Conservation (phyloP, 1,284 basidiomycete species). For the Sporisorium scitamineum region DNA sequence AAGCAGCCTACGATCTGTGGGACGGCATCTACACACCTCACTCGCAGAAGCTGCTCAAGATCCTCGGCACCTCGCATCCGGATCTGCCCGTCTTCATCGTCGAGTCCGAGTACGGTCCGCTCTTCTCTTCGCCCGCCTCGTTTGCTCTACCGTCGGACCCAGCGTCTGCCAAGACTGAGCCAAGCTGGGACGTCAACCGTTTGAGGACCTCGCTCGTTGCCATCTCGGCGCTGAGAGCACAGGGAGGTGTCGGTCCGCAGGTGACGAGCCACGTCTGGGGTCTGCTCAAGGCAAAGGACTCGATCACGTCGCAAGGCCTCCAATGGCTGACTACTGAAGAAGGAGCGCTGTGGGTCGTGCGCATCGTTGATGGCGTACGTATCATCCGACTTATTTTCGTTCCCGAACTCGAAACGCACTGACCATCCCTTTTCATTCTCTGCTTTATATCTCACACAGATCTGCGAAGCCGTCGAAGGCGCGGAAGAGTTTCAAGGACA, state of each 20-base stretch:
- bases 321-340: constrained; percentile 87
- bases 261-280: constrained; percentile 92
- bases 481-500: constrained; percentile 51
- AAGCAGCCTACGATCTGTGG: constrained; percentile 73
- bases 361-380: constrained; percentile 77
- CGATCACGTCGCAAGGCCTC: constrained; percentile 73
- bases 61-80: constrained; percentile 81
- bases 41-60: constrained; percentile 86
- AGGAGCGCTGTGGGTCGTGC: constrained; percentile 90
- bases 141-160: constrained; percentile 64
- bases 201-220: constrained; percentile 88
- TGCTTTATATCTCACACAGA: constrained; percentile 9
- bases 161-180: constrained; percentile 59
- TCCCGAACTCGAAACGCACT: neutral
- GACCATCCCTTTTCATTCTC: neutral
- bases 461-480: constrained; percentile 59
- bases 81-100: constrained; percentile 84
- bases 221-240: constrained; percentile 86
- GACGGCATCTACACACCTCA: constrained; percentile 91
- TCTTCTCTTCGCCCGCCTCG: constrained; percentile 80
- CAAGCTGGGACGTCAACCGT: constrained; percentile 78
- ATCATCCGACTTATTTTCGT: neutral
- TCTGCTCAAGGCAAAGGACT: constrained; percentile 79
- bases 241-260: constrained; percentile 89
- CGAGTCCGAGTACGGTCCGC: constrained; percentile 84